Evolutionary conservation across 352 stramenopile genomes (phyloP).

Genomic region (Halophytophthora polymorphica): DNA sequence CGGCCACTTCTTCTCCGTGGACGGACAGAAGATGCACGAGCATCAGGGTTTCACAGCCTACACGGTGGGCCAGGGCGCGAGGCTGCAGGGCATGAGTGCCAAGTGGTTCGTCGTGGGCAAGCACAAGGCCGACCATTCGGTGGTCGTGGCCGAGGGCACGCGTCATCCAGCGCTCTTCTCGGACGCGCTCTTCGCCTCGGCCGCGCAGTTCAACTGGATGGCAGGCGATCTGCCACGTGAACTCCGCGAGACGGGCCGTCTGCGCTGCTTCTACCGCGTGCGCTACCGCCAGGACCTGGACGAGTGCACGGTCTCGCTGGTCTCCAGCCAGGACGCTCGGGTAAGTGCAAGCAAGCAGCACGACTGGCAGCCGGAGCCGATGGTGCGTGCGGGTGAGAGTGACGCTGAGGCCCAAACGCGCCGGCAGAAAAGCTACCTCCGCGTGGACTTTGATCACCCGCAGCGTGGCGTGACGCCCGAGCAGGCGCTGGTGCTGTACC

Average conservation of each 20-base stretch:
- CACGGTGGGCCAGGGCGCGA: constrained; percentile 93
- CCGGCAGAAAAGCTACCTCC: constrained; percentile 31
- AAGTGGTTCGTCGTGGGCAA: constrained; percentile 92
- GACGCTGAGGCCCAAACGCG: constrained; percentile 3
- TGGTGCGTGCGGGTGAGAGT: constrained; percentile 10
- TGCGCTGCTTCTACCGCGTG: constrained; percentile 77
- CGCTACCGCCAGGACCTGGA: constrained; percentile 78
- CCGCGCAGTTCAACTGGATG: constrained; percentile 90
- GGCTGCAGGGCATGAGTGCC: constrained; percentile 78
- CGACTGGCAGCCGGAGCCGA: constrained; percentile 33
- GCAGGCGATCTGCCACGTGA: constrained; percentile 38
- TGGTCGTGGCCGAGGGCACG: constrained; percentile 89
- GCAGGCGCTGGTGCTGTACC: constrained; percentile 87
- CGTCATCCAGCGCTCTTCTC: constrained; percentile 90
- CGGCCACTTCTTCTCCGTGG: constrained; percentile 81
- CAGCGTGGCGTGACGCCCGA: constrained; percentile 82
- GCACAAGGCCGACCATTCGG: constrained; percentile 56
- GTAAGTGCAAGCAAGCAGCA: constrained; percentile 41
- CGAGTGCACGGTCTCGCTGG: constrained; percentile 61
- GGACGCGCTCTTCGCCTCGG: constrained; percentile 77
- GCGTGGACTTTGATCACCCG: constrained; percentile 76
- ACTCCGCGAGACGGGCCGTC: constrained; percentile 30
- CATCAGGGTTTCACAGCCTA: constrained; percentile 87
- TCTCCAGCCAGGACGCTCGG: constrained; percentile 32
- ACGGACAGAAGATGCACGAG: constrained; percentile 54